Percentiles rank a stretch among this genome's conserved stretches.
Evolutionary conservation across 108 stramenopile genomes (phyloP).

Genomic region (Pseudonitzschia multiseries): DNA sequence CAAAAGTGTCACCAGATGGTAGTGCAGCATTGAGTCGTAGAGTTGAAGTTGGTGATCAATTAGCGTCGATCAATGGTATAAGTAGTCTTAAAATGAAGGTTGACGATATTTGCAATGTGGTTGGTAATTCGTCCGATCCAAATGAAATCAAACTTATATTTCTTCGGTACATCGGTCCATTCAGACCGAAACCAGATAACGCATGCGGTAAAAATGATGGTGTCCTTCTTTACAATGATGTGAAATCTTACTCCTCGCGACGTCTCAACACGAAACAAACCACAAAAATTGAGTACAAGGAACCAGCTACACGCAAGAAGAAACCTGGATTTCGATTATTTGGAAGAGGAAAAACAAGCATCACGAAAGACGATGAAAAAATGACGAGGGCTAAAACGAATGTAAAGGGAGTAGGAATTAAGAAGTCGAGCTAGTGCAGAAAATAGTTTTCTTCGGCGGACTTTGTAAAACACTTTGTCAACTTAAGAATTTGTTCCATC

Average conservation of each 20-base stretch:
- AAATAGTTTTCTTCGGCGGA: too few species aligned
- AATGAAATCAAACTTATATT: conserved; percentile 64
- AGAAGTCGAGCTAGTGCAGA: too few species aligned
- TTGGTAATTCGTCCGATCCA: conserved; percentile 43
- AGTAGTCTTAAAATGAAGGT: conserved; percentile 64
- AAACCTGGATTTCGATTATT: conserved; percentile 32
- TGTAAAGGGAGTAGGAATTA: not conserved
- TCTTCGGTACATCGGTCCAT: conserved; percentile 69
- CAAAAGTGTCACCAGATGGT: conserved; percentile 64
- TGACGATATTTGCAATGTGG: conserved; percentile 54
- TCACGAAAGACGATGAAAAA: not conserved
- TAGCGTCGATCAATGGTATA: conserved; percentile 74
- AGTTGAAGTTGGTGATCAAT: conserved; percentile 76
- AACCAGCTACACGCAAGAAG: conserved; percentile 19
- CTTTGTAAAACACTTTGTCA: too few species aligned
- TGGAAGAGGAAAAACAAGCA: conserved; percentile 26
- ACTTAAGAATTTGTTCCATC: too few species aligned
- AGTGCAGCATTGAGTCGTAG: conserved; percentile 48
- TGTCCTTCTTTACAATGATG: not conserved
- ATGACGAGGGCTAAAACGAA: not conserved
- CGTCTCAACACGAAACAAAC: not conserved
- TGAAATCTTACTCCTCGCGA: not conserved
- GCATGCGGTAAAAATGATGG: not conserved
- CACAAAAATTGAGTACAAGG: not conserved
- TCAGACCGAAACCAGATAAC: conserved; percentile 34